A percentile compares a stretch with the other conserved stretches of the same genome.
Conservation (phyloP, 148 eudicot species). For the Bassia scoparia region DNA sequence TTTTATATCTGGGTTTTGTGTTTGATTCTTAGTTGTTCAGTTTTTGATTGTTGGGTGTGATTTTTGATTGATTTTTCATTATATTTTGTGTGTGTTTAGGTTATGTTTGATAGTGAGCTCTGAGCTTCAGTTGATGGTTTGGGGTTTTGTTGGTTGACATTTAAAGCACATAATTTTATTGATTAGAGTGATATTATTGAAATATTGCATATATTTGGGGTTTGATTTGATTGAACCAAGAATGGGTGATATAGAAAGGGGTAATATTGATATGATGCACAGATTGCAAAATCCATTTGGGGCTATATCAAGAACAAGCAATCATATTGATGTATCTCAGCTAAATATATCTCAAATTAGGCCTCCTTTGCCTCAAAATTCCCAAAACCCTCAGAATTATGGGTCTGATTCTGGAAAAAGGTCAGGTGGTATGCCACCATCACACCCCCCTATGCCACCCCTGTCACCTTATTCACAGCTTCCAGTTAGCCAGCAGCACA, state of each 20-base stretch:
- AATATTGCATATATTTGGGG: not conserved
- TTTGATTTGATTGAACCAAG: slow-evolving; percentile 15
- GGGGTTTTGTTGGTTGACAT: slow-evolving; percentile 25
- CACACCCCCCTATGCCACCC: slow-evolving; percentile 80
- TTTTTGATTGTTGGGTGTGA: slow-evolving; percentile 3
- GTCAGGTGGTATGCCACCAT: slow-evolving; percentile 79
- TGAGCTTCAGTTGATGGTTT: slow-evolving; percentile 17
- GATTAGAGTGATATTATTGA: too few species aligned
- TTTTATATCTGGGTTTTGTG: slow-evolving; percentile 7
- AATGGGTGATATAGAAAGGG: slow-evolving; percentile 72
- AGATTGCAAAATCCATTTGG: slow-evolving; percentile 70
- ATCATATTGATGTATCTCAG: slow-evolving; percentile 74
- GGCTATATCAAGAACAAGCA: slow-evolving; percentile 47
- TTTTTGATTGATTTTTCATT: slow-evolving; percentile 4
- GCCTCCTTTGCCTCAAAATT: slow-evolving; percentile 54
- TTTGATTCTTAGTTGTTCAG: slow-evolving; percentile 15
- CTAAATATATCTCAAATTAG: slow-evolving; percentile 52
- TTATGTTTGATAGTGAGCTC: slow-evolving; percentile 26
- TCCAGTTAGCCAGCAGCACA: slow-evolving; percentile 44
- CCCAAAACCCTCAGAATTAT: slow-evolving; percentile 46
- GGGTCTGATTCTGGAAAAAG: slow-evolving; percentile 42
- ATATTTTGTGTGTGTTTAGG: slow-evolving; percentile 4
- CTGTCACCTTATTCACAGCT: slow-evolving; percentile 81
- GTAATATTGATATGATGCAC: slow-evolving; percentile 55
- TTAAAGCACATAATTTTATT: slow-evolving; percentile 10